These are phyloP conservation scores for Rhododendron vialii DNA, from an alignment of 148 eudicot species.

Conservation along the genomic window DNA sequence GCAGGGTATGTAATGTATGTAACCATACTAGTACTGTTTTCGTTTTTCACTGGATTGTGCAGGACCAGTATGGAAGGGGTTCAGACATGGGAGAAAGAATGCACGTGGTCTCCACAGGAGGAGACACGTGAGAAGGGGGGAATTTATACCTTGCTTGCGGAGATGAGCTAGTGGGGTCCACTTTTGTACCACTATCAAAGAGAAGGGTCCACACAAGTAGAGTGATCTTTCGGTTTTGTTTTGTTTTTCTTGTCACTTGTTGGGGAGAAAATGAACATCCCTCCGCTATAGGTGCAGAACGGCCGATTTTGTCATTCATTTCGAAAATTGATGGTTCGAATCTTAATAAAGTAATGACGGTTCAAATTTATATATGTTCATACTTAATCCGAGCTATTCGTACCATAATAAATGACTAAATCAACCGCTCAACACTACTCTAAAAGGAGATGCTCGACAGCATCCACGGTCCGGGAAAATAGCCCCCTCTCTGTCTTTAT, in stretches of 20 bases:
- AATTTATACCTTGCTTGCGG: slow-evolving; percentile 76
- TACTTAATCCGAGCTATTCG: no score
- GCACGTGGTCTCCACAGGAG: slow-evolving; percentile 10
- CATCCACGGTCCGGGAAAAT: no score
- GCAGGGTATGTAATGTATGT: no score
- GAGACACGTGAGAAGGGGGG: slow-evolving; percentile 41
- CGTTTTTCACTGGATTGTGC: not conserved
- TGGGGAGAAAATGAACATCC: not conserved
- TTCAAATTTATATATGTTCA: no score
- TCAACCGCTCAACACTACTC: no score
- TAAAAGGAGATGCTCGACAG: no score
- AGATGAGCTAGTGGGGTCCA: slow-evolving; percentile 34
- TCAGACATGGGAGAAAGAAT: slow-evolving; percentile 13
- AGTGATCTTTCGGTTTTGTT: slow-evolving; percentile 13
- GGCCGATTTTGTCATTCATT: no score
- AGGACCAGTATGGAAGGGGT: slow-evolving; percentile 18
- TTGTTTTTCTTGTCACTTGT: not conserved
- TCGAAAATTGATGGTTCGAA: fast-evolving
- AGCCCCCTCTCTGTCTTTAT: not conserved
- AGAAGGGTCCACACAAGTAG: slow-evolving; percentile 15
- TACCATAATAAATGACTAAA: no score
- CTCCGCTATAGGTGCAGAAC: no score
- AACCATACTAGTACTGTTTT: no score
- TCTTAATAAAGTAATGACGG: no score
- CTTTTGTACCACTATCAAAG: slow-evolving; percentile 3